A percentile compares a stretch with the other conserved stretches of the same genome.
Conservation (phyloP, 371 early-diverging fungal species). For the Apophysomyces ossiformis region DNA sequence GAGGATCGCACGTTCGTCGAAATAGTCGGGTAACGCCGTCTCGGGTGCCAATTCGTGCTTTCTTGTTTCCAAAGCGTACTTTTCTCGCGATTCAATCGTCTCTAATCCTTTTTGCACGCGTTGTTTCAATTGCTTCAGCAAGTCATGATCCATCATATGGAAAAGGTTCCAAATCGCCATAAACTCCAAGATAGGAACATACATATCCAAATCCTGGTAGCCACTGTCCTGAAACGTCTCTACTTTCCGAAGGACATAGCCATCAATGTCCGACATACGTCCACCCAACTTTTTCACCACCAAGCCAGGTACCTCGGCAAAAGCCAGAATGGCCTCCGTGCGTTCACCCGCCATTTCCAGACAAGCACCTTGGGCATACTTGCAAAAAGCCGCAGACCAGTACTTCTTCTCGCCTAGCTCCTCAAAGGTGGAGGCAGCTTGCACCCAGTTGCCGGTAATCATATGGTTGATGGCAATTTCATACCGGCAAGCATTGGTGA, state of each 20-base stretch:
- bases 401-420: slow-evolving; percentile 55
- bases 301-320: slow-evolving; percentile 50
- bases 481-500: slow-evolving; percentile 57
- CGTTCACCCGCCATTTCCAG: slow-evolving; percentile 51
- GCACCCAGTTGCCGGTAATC: slow-evolving; percentile 57
- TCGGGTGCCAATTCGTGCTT: slow-evolving; percentile 46
- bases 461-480: slow-evolving; percentile 64
- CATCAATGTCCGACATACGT: slow-evolving; percentile 56
- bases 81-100: slow-evolving; percentile 32
- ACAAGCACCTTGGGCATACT: slow-evolving; percentile 61
- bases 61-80: slow-evolving; percentile 42
- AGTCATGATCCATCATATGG: slow-evolving; percentile 42
- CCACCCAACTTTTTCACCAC: slow-evolving; percentile 62
- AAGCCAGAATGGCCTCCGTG: slow-evolving; percentile 51
- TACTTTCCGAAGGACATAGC: slow-evolving; percentile 61
- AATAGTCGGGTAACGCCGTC: slow-evolving; percentile 42
- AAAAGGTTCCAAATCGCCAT: slow-evolving; percentile 64
- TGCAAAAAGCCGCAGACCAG: slow-evolving; percentile 64
- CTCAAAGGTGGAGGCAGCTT: slow-evolving; percentile 53
- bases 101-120: slow-evolving; percentile 40
- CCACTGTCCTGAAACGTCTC: slow-evolving; percentile 52
- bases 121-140: slow-evolving; percentile 32
- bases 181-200: slow-evolving; percentile 60
- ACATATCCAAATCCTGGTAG: slow-evolving; percentile 52
- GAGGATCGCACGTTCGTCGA: slow-evolving; percentile 43